Evolutionary conservation across 139 green algal species (phyloP), one percentile per base, ranked within the genome.

Genomic region (Ettlia oleoabundans): DNA sequence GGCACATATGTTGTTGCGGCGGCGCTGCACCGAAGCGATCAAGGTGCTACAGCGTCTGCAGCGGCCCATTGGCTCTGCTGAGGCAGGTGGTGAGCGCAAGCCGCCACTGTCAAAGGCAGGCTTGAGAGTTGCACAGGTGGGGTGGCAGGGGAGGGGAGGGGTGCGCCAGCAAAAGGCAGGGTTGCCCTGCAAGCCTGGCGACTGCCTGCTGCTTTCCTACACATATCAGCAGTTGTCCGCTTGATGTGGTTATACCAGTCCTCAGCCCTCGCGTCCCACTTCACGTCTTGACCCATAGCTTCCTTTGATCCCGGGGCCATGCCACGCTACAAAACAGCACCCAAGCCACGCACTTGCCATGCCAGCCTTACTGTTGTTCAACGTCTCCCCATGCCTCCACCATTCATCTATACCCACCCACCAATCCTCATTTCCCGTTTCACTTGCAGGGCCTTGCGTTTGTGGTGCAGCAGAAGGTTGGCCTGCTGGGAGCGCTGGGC

Each of bases 381-480:
- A n/a, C n/a, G n/a, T n/a, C n/a, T n/a, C n/a, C n/a, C n/a, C n/a
- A n/a, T n/a, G n/a, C n/a, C n/a, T n/a, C n/a, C n/a, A n/a, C n/a
- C n/a, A 13, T 24, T 30, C 26, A 33, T 33, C 22, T 38, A 38
- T 38, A 30, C 28, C 13, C 3, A 3, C 18, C 9, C 26, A 30
- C 68, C 32, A 26, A 51, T 26, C 6, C n/a, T 26, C 68, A 33
- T 43, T 42, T 26, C 8, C 53, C 8, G 41, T 19, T 28, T 10
- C 26, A 18, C 8, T 2, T 62, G 69, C 76, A 87, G 72, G 76
- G 72, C 10, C 30, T 87, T 3, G 76, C 52, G 37, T 87, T 84
- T 58, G 38, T 87, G 63, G 33, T 22, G 63, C 65, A 80, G 37
- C 76, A 30, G 37, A 84, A 84, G 65, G 76, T 77, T 26, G 82